A percentile compares a stretch with the other conserved stretches of the same genome.
phyloP scores from a whole-genome alignment of 1,284 basidiomycete genomes.

The Sporisorium scitamineum region DNA sequence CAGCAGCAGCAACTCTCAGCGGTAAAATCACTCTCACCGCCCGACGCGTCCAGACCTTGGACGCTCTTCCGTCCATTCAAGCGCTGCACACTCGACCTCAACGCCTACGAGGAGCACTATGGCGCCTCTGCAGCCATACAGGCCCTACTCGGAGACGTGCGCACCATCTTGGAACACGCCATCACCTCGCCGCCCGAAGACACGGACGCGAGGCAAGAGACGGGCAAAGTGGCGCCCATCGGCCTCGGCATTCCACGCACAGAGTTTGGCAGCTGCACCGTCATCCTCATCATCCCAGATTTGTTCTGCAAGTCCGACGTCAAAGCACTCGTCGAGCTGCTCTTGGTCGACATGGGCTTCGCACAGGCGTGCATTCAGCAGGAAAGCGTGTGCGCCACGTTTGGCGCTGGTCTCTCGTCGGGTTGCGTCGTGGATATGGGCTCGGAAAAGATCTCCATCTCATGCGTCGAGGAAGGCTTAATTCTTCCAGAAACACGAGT shows the following conservation, averaged over 20 bases:
- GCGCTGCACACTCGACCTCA: slow-evolving; percentile 61
- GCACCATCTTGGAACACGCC: slow-evolving; percentile 59
- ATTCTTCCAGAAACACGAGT: slow-evolving; percentile 89
- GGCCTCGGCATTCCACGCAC: slow-evolving; percentile 62
- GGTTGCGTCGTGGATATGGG: slow-evolving; percentile 97
- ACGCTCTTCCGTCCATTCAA: slow-evolving; percentile 64
- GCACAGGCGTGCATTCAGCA: slow-evolving; percentile 63
- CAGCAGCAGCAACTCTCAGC: slow-evolving; percentile 31
- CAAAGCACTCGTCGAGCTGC: slow-evolving; percentile 80
- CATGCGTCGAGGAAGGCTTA: slow-evolving; percentile 95
- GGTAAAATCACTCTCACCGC: slow-evolving; percentile 39
- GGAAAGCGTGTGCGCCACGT: slow-evolving; percentile 90
- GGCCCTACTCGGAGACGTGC: slow-evolving; percentile 61
- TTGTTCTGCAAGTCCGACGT: slow-evolving; percentile 87
- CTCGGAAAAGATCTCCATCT: slow-evolving; percentile 83
- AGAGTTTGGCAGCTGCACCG: slow-evolving; percentile 74
- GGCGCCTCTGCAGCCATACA: slow-evolving; percentile 55
- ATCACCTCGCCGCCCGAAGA: slow-evolving; percentile 59
- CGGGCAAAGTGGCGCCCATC: slow-evolving; percentile 28
- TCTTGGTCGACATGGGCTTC: slow-evolving; percentile 81
- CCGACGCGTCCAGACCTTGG: slow-evolving; percentile 47
- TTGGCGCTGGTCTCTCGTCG: slow-evolving; percentile 91
- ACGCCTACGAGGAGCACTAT: slow-evolving; percentile 59
- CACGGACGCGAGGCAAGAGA: slow-evolving; percentile 40
- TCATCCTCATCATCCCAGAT: slow-evolving; percentile 91